Evolutionary conservation across 2,329 filamentous ascomycete genomes (phyloP).

Genomic region (Colletotrichum sp.): DNA sequence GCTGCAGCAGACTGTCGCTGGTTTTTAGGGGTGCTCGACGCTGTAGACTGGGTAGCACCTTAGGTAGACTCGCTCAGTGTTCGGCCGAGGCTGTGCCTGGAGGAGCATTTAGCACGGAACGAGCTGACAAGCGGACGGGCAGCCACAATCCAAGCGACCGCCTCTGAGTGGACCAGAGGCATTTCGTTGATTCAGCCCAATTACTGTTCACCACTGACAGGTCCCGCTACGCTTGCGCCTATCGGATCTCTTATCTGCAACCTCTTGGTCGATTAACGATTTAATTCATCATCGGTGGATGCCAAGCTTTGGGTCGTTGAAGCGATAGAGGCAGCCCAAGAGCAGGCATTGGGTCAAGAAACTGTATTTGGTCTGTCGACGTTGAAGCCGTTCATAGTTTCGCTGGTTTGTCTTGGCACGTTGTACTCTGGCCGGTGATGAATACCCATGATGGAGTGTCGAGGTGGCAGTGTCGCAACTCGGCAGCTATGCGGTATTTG

Average conservation of each 20-base stretch:
- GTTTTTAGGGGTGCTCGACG: not conserved
- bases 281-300: not conserved
- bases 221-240: not conserved
- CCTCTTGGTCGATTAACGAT: not conserved
- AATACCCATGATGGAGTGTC: not conserved
- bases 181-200: constrained; percentile 25
- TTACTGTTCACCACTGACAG: constrained; percentile 20
- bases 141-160: constrained; percentile 12
- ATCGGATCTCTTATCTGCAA: constrained; percentile 11
- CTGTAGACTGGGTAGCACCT: not conserved
- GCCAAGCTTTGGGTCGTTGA: not conserved
- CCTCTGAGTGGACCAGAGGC: constrained; percentile 18
- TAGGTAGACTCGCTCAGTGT: not conserved
- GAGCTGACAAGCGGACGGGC: not conserved
- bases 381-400: constrained; percentile 10
- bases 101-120: not conserved
- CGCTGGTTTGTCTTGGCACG: constrained; percentile 4
- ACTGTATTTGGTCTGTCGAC: not conserved
- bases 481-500: not conserved
- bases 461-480: constrained; percentile 4
- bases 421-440: not conserved
- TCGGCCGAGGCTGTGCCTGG: not conserved
- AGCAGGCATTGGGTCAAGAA: not conserved
- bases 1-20: not conserved
- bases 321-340: not conserved